phyloP scores from a whole-genome alignment of 306 rosid species.

The Trifolium fragiferum region DNA sequence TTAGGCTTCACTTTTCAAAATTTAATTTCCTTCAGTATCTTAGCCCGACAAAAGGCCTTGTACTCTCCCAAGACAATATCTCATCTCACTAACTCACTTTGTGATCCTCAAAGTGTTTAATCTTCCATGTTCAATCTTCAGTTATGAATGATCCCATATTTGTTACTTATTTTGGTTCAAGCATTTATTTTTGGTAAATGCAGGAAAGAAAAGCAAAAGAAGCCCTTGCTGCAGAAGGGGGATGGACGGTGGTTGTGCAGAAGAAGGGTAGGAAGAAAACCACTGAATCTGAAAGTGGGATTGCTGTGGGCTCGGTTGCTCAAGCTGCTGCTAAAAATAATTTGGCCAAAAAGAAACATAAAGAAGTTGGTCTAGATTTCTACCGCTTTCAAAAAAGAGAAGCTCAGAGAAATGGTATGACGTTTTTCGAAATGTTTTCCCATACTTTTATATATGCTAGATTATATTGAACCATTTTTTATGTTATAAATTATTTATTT shows the following conservation, averaged over 20 bases:
- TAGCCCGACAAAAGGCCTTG: not conserved
- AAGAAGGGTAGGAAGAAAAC: conserved; percentile 94
- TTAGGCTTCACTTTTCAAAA: conserved; percentile 3
- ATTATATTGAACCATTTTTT: not conserved
- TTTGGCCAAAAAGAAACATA: conserved; percentile 66
- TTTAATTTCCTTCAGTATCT: not conserved
- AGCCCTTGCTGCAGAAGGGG: conserved; percentile 76
- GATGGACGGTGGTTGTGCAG: conserved; percentile 89
- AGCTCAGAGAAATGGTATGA: conserved; percentile 84
- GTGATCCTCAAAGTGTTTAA: not conserved
- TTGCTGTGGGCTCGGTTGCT: conserved; percentile 79
- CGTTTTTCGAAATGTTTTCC: not conserved
- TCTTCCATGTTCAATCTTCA: not conserved
- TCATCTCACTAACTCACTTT: not conserved
- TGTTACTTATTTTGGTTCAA: conserved; percentile 17
- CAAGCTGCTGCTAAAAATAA: conserved; percentile 73
- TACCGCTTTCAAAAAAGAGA: conserved; percentile 91
- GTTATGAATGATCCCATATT: conserved; percentile 11
- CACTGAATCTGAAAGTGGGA: conserved; percentile 79
- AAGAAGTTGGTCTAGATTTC: conserved; percentile 72
- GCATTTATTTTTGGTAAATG: conserved; percentile 29
- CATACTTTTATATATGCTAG: not conserved
- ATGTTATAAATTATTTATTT: conserved; percentile 1
- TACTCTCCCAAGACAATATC: not conserved
- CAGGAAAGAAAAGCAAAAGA: conserved; percentile 84